A percentile compares a stretch with the other conserved stretches of the same genome.
Conservation (phyloP, 2,329 filamentous ascomycete species). For the Didymella sp. region DNA sequence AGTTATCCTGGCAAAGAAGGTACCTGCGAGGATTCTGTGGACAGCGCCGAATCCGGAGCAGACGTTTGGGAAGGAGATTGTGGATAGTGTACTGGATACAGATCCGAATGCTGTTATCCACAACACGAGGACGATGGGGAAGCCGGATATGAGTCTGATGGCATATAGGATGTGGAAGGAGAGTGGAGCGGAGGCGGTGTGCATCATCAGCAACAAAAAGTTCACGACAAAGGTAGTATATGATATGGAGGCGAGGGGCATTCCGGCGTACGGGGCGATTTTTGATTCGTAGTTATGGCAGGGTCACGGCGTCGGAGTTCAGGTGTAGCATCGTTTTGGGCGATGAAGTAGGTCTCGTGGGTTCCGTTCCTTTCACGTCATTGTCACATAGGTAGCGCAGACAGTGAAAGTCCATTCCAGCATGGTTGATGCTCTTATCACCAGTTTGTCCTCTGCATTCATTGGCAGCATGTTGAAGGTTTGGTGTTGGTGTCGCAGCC, state of each 20-base stretch:
- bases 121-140: constrained; percentile 68
- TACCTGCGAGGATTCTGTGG: constrained; percentile 72
- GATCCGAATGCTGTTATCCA: constrained; percentile 72
- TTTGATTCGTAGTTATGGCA: constrained; percentile 63
- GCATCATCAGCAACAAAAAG: constrained; percentile 75
- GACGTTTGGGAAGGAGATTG: constrained; percentile 69
- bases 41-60: constrained; percentile 68
- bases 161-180: constrained; percentile 62
- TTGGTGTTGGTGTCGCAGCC: background rate
- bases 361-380: too few species aligned
- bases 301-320: background rate
- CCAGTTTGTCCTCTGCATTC: too few species aligned
- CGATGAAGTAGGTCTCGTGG: background rate
- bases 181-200: constrained; percentile 69
- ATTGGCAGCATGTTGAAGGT: background rate
- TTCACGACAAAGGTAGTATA: constrained; percentile 75
- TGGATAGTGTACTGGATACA: constrained; percentile 64
- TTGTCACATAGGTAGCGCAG: too few species aligned
- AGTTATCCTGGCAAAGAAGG: constrained; percentile 59
- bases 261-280: constrained; percentile 76
- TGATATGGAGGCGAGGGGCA: constrained; percentile 69
- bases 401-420: too few species aligned
- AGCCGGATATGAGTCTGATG: constrained; percentile 68
- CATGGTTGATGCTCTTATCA: too few species aligned
- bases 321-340: background rate